Evolutionary conservation across 176 grass and related monocot genomes (phyloP).

Genomic region (Eragrostis curvula): DNA sequence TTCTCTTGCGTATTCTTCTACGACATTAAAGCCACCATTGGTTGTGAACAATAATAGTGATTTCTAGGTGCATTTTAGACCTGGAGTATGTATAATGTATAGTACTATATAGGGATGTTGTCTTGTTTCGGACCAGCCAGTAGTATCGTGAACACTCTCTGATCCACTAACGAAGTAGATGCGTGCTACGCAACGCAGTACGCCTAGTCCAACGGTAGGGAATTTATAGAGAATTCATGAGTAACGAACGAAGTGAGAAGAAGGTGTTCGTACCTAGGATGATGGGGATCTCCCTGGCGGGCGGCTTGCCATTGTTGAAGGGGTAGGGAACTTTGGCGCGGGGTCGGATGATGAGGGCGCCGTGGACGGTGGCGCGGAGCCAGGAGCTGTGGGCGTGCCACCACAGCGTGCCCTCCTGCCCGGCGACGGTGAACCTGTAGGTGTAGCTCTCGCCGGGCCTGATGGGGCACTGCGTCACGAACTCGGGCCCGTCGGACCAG

Average conservation of each 20-base stretch:
- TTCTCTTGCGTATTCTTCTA: background rate
- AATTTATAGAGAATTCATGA: no score
- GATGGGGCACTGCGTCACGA: constrained; percentile 95
- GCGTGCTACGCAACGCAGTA: no score
- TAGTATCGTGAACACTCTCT: no score
- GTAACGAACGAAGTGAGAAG: no score
- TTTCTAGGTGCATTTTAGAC: background rate
- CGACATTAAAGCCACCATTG: background rate
- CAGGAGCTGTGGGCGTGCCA: constrained; percentile 97
- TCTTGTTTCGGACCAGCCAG: no score
- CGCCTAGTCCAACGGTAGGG: no score
- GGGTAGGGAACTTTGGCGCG: constrained; percentile 53
- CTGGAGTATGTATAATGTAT: no score
- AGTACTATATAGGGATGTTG: no score
- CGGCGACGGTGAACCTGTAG: constrained; percentile 80
- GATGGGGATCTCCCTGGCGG: constrained; percentile 58
- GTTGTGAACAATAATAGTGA: background rate
- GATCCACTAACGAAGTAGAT: no score
- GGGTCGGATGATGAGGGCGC: constrained; percentile 75
- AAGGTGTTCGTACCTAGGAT: constrained; percentile 61
- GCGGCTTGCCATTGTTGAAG: constrained; percentile 54
- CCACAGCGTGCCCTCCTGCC: constrained; percentile 88
- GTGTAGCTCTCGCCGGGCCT: constrained; percentile 68
- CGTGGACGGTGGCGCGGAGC: constrained; percentile 89
- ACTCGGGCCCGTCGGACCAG: constrained; percentile 93